Evolutionary conservation across 345 rosid genomes (phyloP).

Genomic region (Acer campestre): DNA sequence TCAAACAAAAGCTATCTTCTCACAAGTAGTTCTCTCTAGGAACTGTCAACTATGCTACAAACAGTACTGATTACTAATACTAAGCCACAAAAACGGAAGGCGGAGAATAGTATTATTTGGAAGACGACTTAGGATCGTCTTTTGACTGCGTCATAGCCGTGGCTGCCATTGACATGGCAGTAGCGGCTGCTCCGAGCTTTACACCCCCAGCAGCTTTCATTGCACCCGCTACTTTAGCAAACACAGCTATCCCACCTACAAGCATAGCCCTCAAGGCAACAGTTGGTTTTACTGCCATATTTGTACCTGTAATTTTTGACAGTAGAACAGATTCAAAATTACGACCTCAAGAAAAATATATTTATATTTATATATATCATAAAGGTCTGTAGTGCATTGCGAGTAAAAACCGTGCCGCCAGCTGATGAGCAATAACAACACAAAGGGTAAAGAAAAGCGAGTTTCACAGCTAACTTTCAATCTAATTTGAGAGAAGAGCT

Average conservation of each 20-base stretch:
- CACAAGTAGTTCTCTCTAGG: background rate
- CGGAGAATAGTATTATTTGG: conserved; percentile 27
- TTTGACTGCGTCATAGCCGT: conserved; percentile 69
- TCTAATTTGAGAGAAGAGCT: background rate
- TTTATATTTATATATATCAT: no score
- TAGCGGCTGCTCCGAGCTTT: conserved; percentile 84
- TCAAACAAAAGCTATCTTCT: conserved; percentile 4
- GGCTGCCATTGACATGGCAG: conserved; percentile 74
- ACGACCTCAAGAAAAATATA: background rate
- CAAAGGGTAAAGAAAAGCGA: background rate
- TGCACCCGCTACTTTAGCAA: conserved; percentile 74
- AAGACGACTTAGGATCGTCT: conserved; percentile 50
- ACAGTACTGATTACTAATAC: background rate
- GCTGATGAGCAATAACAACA: background rate
- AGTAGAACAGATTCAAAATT: background rate
- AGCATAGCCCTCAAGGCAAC: conserved; percentile 81
- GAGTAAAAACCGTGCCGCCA: background rate
- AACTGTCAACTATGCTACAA: conserved; percentile 16
- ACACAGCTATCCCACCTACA: conserved; percentile 78
- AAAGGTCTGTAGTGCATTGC: background rate
- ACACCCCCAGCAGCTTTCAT: conserved; percentile 93
- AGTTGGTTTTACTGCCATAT: conserved; percentile 84
- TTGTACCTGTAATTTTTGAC: conserved; percentile 26
- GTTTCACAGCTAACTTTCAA: background rate
- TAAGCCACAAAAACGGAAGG: background rate